Evolutionary conservation across 2,329 filamentous ascomycete species (phyloP).

Genomic region (Nothophoma quercina): DNA sequence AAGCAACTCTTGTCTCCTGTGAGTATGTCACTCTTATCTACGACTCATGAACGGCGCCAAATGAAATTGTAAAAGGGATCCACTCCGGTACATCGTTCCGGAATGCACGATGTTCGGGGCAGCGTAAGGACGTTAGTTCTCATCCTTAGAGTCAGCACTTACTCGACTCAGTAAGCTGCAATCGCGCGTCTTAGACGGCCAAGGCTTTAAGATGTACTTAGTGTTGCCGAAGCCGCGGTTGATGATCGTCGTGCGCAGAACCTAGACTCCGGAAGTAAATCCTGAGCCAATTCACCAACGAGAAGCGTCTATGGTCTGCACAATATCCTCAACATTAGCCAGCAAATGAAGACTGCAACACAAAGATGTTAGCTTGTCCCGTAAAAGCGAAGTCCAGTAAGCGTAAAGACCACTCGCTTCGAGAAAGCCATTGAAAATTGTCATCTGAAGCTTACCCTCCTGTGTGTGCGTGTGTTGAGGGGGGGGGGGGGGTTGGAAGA

Average conservation of each 20-base stretch:
- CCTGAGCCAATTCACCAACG: neutral
- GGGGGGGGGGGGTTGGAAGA: too few species aligned
- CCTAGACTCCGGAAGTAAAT: neutral
- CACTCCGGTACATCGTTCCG: neutral
- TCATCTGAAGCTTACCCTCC: neutral
- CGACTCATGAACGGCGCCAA: too few species aligned
- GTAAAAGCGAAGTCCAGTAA: neutral
- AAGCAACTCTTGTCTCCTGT: too few species aligned
- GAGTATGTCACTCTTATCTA: too few species aligned
- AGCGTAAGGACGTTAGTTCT: neutral
- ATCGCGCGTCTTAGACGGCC: neutral
- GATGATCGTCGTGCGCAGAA: neutral
- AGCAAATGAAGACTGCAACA: neutral
- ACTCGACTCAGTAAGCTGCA: neutral
- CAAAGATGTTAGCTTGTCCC: neutral
- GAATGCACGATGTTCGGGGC: neutral
- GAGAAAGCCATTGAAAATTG: neutral
- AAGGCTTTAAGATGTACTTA: neutral
- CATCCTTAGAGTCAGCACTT: neutral
- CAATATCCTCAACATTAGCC: neutral
- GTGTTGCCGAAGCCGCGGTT: neutral
- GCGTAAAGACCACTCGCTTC: neutral
- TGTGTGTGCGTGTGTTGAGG: neutral
- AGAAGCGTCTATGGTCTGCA: neutral
- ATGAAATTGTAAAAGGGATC: too few species aligned